Evolutionary conservation across 2,329 filamentous ascomycete species (phyloP), one percentile per base, ranked within the genome.

Genomic region (Bretziella fagacearum): DNA sequence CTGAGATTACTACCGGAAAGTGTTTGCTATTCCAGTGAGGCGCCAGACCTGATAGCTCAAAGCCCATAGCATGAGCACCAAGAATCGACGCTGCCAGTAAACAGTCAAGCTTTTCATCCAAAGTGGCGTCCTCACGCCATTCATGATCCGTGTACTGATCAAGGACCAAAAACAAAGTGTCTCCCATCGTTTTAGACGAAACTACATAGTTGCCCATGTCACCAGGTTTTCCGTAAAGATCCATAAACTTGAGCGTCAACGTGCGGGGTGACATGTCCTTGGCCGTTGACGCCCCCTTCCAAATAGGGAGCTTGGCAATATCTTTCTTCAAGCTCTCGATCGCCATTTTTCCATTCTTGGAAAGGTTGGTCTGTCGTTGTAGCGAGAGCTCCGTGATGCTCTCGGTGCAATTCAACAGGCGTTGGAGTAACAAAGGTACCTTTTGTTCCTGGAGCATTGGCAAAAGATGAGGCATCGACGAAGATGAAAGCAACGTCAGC

Each of bases 361-460:
- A 79, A 57, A 87, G 68, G 53, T 85, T 86, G 49, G 64, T 74
- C 53, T 73, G 73, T 26, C 77, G 73, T 30, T 83, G 77, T 51
- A 70, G 73, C 1, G 72, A 70, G n/a, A 84, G 59, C 15, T 63
- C 62, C n/a, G 61, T 61, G 22, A 87, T 73, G 45, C 80, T 75
- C 11, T 67, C 62, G 8, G 68, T 57, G 13, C 62, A 58, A 2
- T 63, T 60, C 7, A 87, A 61, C 30, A 84, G 65, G 2, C 62
- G 64, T 32, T 64, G 61, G 8, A 87, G 60, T 33, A 80, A 63
- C n/a, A 59, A 57, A 3, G 72, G 65, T 18, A 77, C 63, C 6
- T 69, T 69, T 15, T 76, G 70, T 10, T 65, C 61, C 27, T 67
- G 65, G 10, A 83, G 64, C 42, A 78, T 68, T 18, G 69, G 65